Evolutionary conservation across 163 green algal species (phyloP).

Genomic region (Chlorella variabilis): DNA sequence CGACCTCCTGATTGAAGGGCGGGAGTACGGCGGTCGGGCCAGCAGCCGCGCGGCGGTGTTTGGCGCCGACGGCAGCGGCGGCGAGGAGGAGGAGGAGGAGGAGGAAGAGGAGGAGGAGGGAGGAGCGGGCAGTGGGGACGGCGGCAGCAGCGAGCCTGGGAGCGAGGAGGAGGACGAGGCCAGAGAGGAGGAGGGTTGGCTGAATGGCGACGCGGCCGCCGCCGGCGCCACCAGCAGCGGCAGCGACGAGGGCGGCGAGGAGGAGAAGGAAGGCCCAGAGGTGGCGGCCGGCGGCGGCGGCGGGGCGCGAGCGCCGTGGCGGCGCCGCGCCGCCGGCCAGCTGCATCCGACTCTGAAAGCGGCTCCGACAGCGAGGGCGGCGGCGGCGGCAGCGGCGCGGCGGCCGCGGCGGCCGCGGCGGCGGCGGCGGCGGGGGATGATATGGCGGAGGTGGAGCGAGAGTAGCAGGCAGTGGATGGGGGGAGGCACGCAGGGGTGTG

Average conservation of each 20-base stretch:
- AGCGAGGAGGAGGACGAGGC: constrained; percentile 28
- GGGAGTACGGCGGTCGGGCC: constrained; percentile 46
- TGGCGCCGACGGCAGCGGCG: neutral
- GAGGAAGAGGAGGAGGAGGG: constrained; percentile 25
- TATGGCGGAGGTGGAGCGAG: neutral
- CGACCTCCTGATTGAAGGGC: constrained; percentile 48
- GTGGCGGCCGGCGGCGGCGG: constrained; percentile 9
- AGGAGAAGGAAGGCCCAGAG: neutral
- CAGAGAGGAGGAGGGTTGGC: constrained; percentile 6
- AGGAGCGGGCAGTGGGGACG: constrained; percentile 10
- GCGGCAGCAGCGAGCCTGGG: constrained; percentile 30
- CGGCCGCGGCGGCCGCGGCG: neutral
- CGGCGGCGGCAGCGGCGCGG: neutral
- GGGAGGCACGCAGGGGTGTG: neutral
- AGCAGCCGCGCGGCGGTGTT: constrained; percentile 36
- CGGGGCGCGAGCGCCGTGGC: too few relatives aligned
- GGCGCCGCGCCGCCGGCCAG: neutral
- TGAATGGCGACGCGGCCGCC: neutral
- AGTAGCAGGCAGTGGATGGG: neutral
- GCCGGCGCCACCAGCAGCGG: neutral
- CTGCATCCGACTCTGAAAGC: too few relatives aligned
- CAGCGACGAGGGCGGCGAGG: neutral
- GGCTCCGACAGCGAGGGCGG: neutral
- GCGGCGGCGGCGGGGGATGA: constrained; percentile 9
- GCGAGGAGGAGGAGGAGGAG: constrained; percentile 6